Conservation (phyloP, 345 rosid genomes). For the Adansonia digitata region DNA sequence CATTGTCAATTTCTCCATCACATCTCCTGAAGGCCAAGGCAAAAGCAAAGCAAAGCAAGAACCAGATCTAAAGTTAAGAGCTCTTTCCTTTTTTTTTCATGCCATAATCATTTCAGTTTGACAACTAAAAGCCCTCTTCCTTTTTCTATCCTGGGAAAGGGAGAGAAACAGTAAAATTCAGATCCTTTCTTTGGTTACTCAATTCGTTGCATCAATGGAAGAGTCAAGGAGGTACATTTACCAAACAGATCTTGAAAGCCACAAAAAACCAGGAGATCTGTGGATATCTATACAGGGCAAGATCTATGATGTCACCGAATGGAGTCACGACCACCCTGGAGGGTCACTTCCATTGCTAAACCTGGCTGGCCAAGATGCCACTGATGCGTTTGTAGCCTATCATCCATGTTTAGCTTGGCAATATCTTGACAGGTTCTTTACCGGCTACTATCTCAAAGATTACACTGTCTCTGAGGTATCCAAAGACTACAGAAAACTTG, state of each 20-base stretch:
- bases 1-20: too few relatives aligned
- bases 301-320: conserved; percentile 43
- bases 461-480: conserved; percentile 46
- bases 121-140: too few relatives aligned
- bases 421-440: too few relatives aligned
- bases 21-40: too few relatives aligned
- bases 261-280: conserved; percentile 38
- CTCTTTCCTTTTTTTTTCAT: too few relatives aligned
- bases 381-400: conserved; percentile 48
- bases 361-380: conserved; percentile 50
- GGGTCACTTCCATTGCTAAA: conserved; percentile 34
- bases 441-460: too few relatives aligned
- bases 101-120: too few relatives aligned
- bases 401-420: conserved; percentile 47
- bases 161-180: too few relatives aligned
- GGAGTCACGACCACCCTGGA: conserved; percentile 45
- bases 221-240: conserved; percentile 33
- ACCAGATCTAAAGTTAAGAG: not conserved
- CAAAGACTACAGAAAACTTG: conserved; percentile 39
- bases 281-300: conserved; percentile 55
- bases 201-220: conserved; percentile 25
- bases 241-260: conserved; percentile 29
- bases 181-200: not conserved
- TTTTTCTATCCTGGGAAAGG: too few relatives aligned
- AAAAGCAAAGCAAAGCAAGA: not conserved